Evolutionary conservation across 1,284 basidiomycete species (phyloP).

Genomic region (Phlebopus sp.): DNA sequence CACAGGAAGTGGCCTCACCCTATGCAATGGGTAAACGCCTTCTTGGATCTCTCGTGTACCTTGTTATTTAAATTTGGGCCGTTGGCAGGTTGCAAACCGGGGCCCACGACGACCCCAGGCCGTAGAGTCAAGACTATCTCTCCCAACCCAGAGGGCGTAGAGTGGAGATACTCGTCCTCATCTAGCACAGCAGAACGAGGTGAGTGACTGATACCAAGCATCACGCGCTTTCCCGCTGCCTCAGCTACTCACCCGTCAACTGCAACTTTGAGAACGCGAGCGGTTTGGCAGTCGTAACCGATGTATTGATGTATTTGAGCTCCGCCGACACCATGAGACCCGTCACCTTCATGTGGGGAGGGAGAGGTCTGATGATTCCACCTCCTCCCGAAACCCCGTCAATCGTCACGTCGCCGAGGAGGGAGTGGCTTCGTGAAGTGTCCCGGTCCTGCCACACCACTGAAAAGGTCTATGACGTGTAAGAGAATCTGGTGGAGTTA

Average conservation of each 20-base stretch:
- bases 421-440: not conserved
- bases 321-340: not conserved
- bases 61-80: not conserved
- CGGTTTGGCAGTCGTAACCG: not conserved
- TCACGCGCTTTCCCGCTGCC: no score
- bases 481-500: not conserved
- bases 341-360: not conserved
- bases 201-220: not conserved
- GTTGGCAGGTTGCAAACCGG: not conserved
- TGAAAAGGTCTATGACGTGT: conserved; percentile 5
- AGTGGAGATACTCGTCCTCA: conserved; percentile 8
- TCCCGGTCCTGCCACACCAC: conserved; percentile 7
- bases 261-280: conserved; percentile 9
- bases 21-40: conserved; percentile 8
- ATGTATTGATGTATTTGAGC: conserved; percentile 1
- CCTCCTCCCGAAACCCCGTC: conserved; percentile 4
- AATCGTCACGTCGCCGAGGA: conserved; percentile 2
- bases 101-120: conserved; percentile 1
- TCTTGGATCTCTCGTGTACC: conserved; percentile 11
- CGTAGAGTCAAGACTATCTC: conserved; percentile 5
- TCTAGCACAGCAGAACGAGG: conserved; percentile 2
- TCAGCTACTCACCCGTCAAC: conserved; percentile 3
- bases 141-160: conserved; percentile 6
- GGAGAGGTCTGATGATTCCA: not conserved
- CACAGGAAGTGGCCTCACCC: conserved; percentile 2